phyloP scores from a whole-genome alignment of 768 basidiomycete genomes.

The Macrolepiota dolichaula region DNA sequence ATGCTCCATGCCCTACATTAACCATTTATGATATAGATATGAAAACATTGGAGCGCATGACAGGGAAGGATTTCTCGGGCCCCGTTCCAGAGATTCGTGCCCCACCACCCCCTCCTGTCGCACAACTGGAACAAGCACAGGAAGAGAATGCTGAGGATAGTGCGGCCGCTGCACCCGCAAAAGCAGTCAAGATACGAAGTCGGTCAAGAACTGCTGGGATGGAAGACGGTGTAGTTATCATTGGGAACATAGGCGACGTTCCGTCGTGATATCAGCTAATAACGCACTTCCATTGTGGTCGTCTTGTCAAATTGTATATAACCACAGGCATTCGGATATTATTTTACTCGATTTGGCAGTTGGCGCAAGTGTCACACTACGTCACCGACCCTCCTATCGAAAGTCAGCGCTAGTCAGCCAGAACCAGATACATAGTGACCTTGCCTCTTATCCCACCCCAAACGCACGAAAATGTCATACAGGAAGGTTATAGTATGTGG shows the following conservation, averaged over 20 bases:
- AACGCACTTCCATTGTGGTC: not conserved
- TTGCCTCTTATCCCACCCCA: not conserved
- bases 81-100: conserved; percentile 66
- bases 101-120: conserved; percentile 30
- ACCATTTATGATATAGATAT: conserved; percentile 54
- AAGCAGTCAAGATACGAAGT: conserved; percentile 24
- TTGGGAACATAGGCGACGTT: conserved; percentile 34
- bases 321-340: not conserved
- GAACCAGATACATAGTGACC: not conserved
- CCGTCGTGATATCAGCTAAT: conserved; percentile 9
- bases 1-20: not conserved
- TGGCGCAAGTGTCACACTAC: not conserved
- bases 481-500: conserved; percentile 50
- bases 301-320: not conserved
- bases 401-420: not conserved
- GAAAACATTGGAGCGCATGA: conserved; percentile 69
- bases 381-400: not conserved
- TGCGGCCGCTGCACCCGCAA: conserved; percentile 15
- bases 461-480: conserved; percentile 12
- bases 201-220: conserved; percentile 17
- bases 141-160: conserved; percentile 15
- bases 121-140: conserved; percentile 15
- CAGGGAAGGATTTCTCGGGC: conserved; percentile 82
- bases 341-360: not conserved
- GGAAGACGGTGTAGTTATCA: conserved; percentile 33